Conservation (phyloP, 2,329 filamentous ascomycete genomes). For the Fusarium chlamydosporum region DNA sequence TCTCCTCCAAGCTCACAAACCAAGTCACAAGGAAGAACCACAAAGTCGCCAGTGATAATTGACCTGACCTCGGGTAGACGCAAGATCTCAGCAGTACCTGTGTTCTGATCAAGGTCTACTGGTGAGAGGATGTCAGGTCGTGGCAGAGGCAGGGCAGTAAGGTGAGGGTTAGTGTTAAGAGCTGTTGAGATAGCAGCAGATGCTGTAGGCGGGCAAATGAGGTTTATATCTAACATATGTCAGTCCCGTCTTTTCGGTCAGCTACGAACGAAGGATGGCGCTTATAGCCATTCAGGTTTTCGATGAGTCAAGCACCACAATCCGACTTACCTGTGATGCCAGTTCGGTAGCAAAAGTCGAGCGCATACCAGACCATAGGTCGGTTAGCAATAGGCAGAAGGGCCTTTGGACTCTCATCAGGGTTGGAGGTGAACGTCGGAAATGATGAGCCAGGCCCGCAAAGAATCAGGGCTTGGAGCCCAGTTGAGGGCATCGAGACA, state of each 20-base stretch:
- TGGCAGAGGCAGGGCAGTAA: conserved; percentile 80
- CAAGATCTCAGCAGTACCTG: conserved; percentile 89
- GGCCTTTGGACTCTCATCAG: conserved; percentile 85
- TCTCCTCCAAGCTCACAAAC: conserved; percentile 91
- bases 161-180: conserved; percentile 81
- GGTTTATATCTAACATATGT: conserved; percentile 68
- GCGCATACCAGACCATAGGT: conserved; percentile 91
- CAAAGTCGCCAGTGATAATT: conserved; percentile 86
- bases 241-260: conserved; percentile 31
- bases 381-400: conserved; percentile 86
- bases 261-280: neutral
- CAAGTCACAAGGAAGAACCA: conserved; percentile 92
- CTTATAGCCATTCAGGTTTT: conserved; percentile 1
- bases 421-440: conserved; percentile 84
- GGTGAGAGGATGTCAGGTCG: conserved; percentile 84
- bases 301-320: conserved; percentile 13
- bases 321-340: conserved; percentile 76
- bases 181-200: conserved; percentile 76
- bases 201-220: conserved; percentile 75
- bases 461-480: conserved; percentile 85
- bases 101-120: conserved; percentile 81
- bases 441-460: conserved; percentile 87
- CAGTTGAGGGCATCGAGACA: conserved; percentile 77
- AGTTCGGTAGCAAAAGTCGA: conserved; percentile 87
- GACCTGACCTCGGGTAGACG: conserved; percentile 84